Evolutionary conservation across 1,139 yeast species (phyloP).

Genomic region (Yamadazyma conglobata): DNA sequence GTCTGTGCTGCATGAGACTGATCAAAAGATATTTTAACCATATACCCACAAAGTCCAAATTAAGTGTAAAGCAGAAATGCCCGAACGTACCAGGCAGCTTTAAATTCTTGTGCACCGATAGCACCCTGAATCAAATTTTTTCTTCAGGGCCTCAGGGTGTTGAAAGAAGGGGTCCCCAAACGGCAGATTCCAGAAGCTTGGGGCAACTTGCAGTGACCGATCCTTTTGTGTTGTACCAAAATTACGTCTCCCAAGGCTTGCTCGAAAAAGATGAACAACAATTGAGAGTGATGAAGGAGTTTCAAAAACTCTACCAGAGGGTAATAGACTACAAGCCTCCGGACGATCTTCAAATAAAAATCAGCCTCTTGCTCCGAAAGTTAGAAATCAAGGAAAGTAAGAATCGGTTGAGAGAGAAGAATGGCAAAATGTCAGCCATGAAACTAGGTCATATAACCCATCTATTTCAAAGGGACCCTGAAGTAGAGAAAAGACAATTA

Average conservation of each 20-base stretch:
- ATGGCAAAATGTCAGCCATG: constrained; percentile 11
- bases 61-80: too few relatives aligned
- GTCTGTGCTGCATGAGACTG: too few relatives aligned
- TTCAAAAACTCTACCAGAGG: constrained; percentile 58
- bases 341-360: constrained; percentile 43
- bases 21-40: too few relatives aligned
- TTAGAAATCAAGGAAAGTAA: constrained; percentile 40
- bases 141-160: constrained; percentile 37
- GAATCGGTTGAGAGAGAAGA: constrained; percentile 11
- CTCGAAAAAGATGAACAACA: constrained; percentile 56
- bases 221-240: constrained; percentile 57
- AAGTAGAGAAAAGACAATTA: constrained; percentile 30
- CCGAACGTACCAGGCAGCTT: too few relatives aligned
- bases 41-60: too few relatives aligned
- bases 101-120: too few relatives aligned
- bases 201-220: constrained; percentile 51
- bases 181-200: constrained; percentile 1
- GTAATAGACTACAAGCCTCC: constrained; percentile 62
- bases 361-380: constrained; percentile 45
- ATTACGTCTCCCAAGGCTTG: constrained; percentile 48
- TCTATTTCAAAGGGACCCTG: constrained; percentile 26
- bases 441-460: constrained; percentile 19
- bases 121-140: too few relatives aligned
- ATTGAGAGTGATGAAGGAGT: constrained; percentile 59
- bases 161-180: constrained; percentile 27